Evolutionary conservation across 1,284 basidiomycete genomes (phyloP).

Genomic region (Sanguinoderma infundibulare): DNA sequence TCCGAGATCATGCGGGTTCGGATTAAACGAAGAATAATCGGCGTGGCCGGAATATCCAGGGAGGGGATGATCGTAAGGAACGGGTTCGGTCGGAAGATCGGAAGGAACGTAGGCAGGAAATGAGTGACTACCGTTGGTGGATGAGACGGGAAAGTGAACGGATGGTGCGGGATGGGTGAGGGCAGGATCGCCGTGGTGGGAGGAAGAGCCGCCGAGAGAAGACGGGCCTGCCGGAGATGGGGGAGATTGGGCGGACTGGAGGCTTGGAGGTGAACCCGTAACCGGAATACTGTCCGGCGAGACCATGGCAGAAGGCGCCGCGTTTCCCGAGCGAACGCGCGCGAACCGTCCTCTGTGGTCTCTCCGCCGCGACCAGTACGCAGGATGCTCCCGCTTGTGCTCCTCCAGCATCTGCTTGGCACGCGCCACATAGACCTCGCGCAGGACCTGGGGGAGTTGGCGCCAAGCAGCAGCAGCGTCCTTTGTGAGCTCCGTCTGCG

Average conservation of each 20-base stretch:
- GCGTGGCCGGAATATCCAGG: background rate
- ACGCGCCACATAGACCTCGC: background rate
- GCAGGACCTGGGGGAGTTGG: background rate
- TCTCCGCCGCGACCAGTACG: background rate
- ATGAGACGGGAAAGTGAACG: background rate
- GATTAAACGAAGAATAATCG: background rate
- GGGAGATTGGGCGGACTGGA: background rate
- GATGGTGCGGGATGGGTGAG: background rate
- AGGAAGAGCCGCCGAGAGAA: background rate
- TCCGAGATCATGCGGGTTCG: background rate
- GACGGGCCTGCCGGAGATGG: background rate
- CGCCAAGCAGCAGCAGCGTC: background rate
- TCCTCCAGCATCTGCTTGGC: background rate
- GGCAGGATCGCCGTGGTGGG: background rate
- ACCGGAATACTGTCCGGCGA: background rate
- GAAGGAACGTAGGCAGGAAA: background rate
- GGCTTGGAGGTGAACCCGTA: background rate
- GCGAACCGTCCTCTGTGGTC: background rate
- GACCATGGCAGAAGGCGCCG: background rate
- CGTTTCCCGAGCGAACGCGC: background rate
- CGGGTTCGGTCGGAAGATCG: background rate
- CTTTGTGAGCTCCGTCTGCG: background rate
- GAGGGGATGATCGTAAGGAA: background rate
- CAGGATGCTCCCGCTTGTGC: background rate
- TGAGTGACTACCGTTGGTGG: background rate